Evolutionary conservation across 257 asterid species (phyloP).

Genomic region (Echium plantagineum): DNA sequence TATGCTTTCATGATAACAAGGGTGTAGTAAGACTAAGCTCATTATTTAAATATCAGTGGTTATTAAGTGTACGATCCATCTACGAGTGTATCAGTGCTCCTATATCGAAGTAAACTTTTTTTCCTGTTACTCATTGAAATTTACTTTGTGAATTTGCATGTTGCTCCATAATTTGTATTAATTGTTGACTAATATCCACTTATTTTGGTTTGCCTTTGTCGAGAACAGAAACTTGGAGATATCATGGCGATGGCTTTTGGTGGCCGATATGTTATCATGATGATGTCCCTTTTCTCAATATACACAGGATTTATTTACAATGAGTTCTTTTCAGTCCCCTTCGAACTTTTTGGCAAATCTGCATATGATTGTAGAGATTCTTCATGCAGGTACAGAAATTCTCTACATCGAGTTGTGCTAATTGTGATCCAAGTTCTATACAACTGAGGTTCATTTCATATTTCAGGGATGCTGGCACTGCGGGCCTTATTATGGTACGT

Average conservation of each 20-base stretch:
- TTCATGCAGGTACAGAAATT: slow-evolving; percentile 36
- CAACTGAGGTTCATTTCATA: slow-evolving; percentile 10
- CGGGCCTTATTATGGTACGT: slow-evolving; percentile 39
- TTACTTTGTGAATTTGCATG: no score
- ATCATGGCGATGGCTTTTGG: slow-evolving; percentile 65
- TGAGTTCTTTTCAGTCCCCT: slow-evolving; percentile 58
- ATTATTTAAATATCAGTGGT: not conserved
- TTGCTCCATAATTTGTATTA: no score
- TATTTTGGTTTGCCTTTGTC: slow-evolving; percentile 7
- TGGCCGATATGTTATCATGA: slow-evolving; percentile 57
- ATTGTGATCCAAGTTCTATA: not conserved
- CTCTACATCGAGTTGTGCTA: not conserved
- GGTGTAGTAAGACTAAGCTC: not conserved
- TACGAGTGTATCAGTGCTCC: not conserved
- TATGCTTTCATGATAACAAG: not conserved
- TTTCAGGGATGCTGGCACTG: slow-evolving; percentile 45
- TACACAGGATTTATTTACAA: slow-evolving; percentile 54
- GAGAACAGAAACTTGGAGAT: slow-evolving; percentile 59
- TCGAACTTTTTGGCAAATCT: slow-evolving; percentile 46
- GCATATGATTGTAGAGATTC: slow-evolving; percentile 49
- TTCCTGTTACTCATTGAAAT: no score
- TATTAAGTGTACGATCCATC: not conserved
- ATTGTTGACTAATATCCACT: not conserved
- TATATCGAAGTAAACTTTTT: no score
- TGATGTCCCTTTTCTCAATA: slow-evolving; percentile 64